Percentiles rank a stretch among this genome's conserved stretches.
These are phyloP conservation scores for Colletotrichum graminicola DNA, from an alignment of 2,329 filamentous ascomycete species.

Conservation along the genomic window DNA sequence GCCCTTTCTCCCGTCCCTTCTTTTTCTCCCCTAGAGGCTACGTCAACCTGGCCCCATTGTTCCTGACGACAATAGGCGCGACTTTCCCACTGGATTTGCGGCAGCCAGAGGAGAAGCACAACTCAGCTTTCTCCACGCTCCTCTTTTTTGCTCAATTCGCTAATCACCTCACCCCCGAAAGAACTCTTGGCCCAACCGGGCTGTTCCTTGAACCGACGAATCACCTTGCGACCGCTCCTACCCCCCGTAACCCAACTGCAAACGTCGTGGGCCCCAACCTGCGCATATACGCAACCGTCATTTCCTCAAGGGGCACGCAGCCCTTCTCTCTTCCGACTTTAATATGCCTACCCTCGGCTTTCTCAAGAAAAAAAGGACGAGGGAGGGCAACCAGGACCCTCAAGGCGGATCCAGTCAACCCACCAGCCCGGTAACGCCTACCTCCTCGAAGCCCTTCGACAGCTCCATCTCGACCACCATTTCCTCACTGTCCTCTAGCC, in stretches of 20 bases:
- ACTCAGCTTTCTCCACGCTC: conserved; percentile 26
- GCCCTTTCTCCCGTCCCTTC: background rate
- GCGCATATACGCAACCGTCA: conserved; percentile 17
- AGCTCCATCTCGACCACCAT: conserved; percentile 45
- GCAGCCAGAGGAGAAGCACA: conserved; percentile 13
- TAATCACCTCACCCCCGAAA: conserved; percentile 24
- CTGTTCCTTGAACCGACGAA: conserved; percentile 39
- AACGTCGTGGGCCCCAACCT: conserved; percentile 41
- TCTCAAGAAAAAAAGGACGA: conserved; percentile 98
- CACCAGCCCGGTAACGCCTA: conserved; percentile 72
- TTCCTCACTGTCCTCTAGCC: conserved; percentile 43
- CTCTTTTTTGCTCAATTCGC: conserved; percentile 27
- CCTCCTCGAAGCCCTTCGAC: conserved; percentile 65
- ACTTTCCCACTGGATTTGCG: conserved; percentile 22
- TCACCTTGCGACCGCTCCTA: conserved; percentile 38
- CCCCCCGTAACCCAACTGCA: conserved; percentile 29
- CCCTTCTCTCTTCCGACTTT: conserved; percentile 46
- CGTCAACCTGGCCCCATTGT: conserved; percentile 34
- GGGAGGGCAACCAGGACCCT: conserved; percentile 82
- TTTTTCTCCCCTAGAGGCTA: conserved; percentile 14
- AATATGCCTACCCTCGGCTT: conserved; percentile 95
- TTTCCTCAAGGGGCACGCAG: conserved; percentile 33
- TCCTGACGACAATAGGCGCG: conserved; percentile 38
- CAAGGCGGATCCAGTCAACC: conserved; percentile 75
- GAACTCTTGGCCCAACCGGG: conserved; percentile 21